A percentile compares a stretch with the other conserved stretches of the same genome.
phyloP scores from a whole-genome alignment of 176 grass and related monocot genomes.

The Neostapfia colusana region DNA sequence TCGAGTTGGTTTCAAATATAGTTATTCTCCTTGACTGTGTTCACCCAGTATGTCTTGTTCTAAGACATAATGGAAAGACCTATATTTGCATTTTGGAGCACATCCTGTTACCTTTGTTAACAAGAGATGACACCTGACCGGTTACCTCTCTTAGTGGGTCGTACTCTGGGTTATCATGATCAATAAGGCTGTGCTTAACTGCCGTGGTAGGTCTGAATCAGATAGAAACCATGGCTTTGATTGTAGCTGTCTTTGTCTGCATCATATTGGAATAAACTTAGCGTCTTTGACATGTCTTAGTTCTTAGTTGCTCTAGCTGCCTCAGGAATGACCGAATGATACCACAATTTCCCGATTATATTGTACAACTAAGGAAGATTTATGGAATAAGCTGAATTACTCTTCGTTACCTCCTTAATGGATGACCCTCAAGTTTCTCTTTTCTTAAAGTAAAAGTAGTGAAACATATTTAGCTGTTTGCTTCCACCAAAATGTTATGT shows the following conservation, averaged over 20 bases:
- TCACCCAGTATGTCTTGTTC: not conserved
- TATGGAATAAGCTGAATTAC: not conserved
- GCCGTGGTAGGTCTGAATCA: not conserved
- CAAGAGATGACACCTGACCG: not conserved
- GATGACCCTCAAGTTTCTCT: not conserved
- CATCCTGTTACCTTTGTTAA: conserved; percentile 1
- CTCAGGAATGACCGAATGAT: not conserved
- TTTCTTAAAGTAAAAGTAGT: not conserved
- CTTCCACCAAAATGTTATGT: not conserved
- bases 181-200: not conserved
- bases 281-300: conserved; percentile 9
- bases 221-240: not conserved
- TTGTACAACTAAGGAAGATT: not conserved
- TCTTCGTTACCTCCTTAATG: not conserved
- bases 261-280: not conserved
- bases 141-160: not conserved
- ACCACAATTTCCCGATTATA: not conserved
- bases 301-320: not conserved
- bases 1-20: not conserved
- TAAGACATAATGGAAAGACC: not conserved
- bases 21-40: not conserved
- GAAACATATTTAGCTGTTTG: not conserved
- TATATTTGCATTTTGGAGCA: not conserved
- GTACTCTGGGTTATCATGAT: not conserved
- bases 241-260: not conserved